Evolutionary conservation across 2,329 filamentous ascomycete species (phyloP), one percentile per base, ranked within the genome.

Genomic region (Ilyonectria robusta): DNA sequence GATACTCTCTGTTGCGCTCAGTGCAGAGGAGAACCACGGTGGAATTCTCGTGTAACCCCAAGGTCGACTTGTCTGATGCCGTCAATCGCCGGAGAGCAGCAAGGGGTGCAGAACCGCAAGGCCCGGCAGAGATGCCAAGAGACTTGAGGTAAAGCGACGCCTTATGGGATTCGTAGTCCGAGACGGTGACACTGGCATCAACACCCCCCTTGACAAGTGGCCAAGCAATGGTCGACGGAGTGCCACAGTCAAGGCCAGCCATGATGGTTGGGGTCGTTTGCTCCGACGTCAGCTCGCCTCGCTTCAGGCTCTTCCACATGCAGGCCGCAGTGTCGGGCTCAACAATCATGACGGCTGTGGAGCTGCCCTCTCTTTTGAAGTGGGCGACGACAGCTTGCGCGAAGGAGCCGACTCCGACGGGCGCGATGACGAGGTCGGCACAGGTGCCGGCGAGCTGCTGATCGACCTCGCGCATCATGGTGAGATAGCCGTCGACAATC

Each of bases 401-500:
- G 64, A 94, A 86, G 6, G 89, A 92, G 0, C 93, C 93, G 0
- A 93, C 92, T 0, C 93, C 93, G 1, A 92, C 91, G 0, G 93
- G 91, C 0, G 87, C 86, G 15, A 95, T 78, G 33, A 90, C 84
- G 10, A 88, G 80, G 6, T 85, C 82, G 4, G 79, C 68, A 1
- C 75, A 78, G 0, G 80, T 76, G 1, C 81, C 70, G 0, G 80
- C 78, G 0, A 83, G 75, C 74, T 95, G 92, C 21, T 83, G 77
- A 56, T 94, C 91, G 0, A 89, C 82, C 75, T 96, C 93, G 3
- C 80, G 77, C 68, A 95, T 82, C 86, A 95, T 91, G 0, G 92
- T 94, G 5, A 84, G 84, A 73, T 95, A 96, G 0, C 93, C 93
- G 67, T 95, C 89, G 0, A 94, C 91, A 23, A 95, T 92, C 89